These are phyloP conservation scores for Candida tibetensis DNA, from an alignment of 805 yeast genomes.

Conservation along the genomic window DNA sequence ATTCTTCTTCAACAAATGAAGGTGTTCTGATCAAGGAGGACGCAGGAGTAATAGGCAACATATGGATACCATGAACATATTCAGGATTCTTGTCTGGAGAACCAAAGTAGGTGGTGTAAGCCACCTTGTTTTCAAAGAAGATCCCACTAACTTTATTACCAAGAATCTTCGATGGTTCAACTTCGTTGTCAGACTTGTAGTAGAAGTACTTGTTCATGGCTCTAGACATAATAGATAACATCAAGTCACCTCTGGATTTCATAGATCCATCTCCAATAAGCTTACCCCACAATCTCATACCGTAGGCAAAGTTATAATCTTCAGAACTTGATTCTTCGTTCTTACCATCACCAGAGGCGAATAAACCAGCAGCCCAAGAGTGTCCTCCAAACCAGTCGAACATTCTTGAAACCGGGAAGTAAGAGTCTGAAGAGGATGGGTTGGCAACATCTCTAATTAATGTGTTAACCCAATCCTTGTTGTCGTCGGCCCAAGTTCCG, in stretches of 20 bases:
- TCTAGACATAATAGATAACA: constrained; percentile 19
- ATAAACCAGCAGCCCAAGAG: constrained; percentile 26
- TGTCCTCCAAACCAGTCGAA: constrained; percentile 27
- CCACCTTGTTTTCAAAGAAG: constrained; percentile 23
- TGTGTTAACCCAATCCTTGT: constrained; percentile 21
- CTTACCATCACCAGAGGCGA: constrained; percentile 19
- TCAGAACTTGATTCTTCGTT: constrained; percentile 23
- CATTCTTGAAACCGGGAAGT: constrained; percentile 23
- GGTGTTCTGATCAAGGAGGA: constrained; percentile 19
- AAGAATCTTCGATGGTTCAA: constrained; percentile 14
- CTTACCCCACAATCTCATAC: constrained; percentile 25
- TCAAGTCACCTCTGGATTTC: constrained; percentile 26
- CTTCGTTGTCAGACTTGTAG: constrained; percentile 17
- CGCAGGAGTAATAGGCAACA: constrained; percentile 26
- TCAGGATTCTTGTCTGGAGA: constrained; percentile 15
- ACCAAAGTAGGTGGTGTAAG: constrained; percentile 23
- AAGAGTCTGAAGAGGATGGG: constrained; percentile 17
- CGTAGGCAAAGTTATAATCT: constrained; percentile 25
- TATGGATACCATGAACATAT: constrained; percentile 25
- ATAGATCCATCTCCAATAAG: constrained; percentile 19
- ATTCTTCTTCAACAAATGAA: constrained; percentile 20
- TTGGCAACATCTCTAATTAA: constrained; percentile 26
- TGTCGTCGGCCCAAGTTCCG: constrained; percentile 50
- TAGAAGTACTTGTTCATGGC: constrained; percentile 21
- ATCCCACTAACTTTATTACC: constrained; percentile 23